Evolutionary conservation across 306 rosid genomes (phyloP).

Genomic region (Senna tora): DNA sequence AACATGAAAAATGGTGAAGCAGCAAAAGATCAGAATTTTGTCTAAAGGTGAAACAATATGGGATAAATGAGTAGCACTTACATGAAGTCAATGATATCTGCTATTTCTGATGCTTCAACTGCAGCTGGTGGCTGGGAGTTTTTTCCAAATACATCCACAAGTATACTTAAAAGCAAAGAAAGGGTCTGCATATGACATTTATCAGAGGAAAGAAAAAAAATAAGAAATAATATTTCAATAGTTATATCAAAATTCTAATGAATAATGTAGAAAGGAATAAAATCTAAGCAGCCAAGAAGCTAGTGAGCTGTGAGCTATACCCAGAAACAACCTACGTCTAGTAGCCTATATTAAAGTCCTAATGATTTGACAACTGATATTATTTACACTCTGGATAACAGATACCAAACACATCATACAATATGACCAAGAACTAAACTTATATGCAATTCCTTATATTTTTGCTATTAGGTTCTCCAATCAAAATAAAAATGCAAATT

Average conservation of each 20-base stretch:
- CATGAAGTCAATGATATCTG: constrained; percentile 90
- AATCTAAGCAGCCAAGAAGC: constrained; percentile 19
- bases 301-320: too few species aligned
- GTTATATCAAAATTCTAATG: not conserved
- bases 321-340: not conserved
- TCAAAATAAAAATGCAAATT: too few species aligned
- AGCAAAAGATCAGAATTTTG: constrained; percentile 18
- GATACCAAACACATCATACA: constrained; percentile 15
- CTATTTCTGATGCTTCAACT: constrained; percentile 73
- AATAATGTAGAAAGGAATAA: constrained; percentile 1
- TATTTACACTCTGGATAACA: not conserved
- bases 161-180: constrained; percentile 57
- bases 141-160: constrained; percentile 94
- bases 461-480: too few species aligned
- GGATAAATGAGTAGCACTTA: constrained; percentile 49
- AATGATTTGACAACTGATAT: constrained; percentile 1
- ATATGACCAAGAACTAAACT: too few species aligned
- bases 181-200: constrained; percentile 62
- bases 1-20: constrained; percentile 25
- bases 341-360: not conserved
- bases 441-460: too few species aligned
- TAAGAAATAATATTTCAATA: constrained; percentile 20
- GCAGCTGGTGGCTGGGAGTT: constrained; percentile 66
- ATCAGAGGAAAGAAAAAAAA: constrained; percentile 34
- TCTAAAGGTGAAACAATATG: not conserved